Conservation (phyloP, 176 grass and related monocot species). For the Cenchrus americanus region DNA sequence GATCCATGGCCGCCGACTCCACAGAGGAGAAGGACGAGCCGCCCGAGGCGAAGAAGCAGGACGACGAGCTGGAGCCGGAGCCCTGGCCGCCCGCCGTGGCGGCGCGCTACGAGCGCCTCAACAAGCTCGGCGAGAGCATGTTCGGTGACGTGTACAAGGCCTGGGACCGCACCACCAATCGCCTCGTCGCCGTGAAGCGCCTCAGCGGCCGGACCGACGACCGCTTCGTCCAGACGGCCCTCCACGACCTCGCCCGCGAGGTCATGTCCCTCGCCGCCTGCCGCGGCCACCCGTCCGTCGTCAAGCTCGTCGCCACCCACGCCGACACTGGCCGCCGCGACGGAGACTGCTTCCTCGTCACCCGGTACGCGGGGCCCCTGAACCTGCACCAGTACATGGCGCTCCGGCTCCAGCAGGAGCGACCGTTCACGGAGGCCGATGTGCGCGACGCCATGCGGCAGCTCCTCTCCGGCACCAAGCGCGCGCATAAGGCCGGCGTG, state of each 20-base stretch:
- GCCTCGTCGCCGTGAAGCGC: background rate
- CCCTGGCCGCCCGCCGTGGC: background rate
- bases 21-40: too few species aligned
- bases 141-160: background rate
- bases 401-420: rapidly evolving
- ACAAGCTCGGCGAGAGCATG: background rate
- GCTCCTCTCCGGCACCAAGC: background rate
- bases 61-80: too few species aligned
- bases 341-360: background rate
- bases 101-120: background rate
- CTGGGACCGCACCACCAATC: background rate
- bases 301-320: background rate
- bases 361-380: background rate
- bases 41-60: too few species aligned
- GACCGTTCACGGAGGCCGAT: background rate
- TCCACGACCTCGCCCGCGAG: background rate
- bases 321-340: background rate
- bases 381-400: background rate
- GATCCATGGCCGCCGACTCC: too few species aligned
- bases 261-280: background rate
- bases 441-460: background rate
- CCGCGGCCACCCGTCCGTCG: background rate
- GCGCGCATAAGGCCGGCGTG: background rate
- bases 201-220: background rate
- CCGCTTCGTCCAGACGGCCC: background rate